These are phyloP conservation scores for Fraxinus sp. DNA, from an alignment of 305 asterid species.

Conservation along the genomic window DNA sequence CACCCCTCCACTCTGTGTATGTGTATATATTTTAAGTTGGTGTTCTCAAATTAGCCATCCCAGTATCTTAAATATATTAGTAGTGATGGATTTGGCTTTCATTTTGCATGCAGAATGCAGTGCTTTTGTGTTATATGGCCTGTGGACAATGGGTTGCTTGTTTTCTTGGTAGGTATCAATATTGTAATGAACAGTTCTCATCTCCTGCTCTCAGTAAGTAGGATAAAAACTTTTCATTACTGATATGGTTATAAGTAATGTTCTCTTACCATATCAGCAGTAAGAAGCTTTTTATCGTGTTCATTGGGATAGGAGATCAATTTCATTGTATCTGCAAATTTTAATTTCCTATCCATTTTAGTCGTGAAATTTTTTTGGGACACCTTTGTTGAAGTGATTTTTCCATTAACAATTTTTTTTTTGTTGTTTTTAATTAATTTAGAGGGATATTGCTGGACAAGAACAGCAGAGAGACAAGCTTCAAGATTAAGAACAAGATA, in stretches of 20 bases:
- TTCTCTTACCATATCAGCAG: not conserved
- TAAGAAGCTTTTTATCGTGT: no score
- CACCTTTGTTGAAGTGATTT: not conserved
- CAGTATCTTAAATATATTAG: not conserved
- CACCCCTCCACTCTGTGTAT: not conserved
- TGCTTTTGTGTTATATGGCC: constrained; percentile 78
- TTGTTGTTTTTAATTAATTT: not conserved
- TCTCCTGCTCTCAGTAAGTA: not conserved
- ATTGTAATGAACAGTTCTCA: not conserved
- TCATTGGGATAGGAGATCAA: not conserved
- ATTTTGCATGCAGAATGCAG: constrained; percentile 66
- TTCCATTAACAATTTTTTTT: not conserved
- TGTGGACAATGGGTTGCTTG: constrained; percentile 70
- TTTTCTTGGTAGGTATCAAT: constrained; percentile 38
- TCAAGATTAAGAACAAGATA: constrained; percentile 68
- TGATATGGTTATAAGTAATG: not conserved
- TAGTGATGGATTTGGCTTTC: not conserved
- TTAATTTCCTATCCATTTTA: not conserved
- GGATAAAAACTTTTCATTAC: no score
- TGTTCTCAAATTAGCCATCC: not conserved
- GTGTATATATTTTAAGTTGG: not conserved
- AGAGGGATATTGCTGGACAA: constrained; percentile 99
- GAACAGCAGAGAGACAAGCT: constrained; percentile 94
- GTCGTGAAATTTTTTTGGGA: not conserved
- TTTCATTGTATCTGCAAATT: not conserved